A percentile compares a stretch with the other conserved stretches of the same genome.
Conservation (phyloP, 768 basidiomycete genomes). For the Naematelia encephala region DNA sequence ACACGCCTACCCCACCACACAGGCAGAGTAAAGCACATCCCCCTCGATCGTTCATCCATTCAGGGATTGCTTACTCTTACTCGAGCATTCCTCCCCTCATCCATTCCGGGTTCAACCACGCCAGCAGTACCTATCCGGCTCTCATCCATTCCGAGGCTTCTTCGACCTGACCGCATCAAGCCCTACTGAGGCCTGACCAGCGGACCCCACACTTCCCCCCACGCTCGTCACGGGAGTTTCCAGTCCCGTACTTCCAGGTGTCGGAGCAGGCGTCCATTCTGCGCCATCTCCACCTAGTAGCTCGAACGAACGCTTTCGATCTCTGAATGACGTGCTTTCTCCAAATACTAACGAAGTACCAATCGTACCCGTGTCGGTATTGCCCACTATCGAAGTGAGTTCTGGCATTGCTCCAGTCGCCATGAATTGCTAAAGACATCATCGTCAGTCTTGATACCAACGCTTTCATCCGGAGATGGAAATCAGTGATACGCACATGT, state of each 20-base stretch:
- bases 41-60: too few relatives aligned
- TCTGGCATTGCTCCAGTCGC: constrained; percentile 40
- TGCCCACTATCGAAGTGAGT: constrained; percentile 15
- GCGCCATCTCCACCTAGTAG: constrained; percentile 16
- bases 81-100: too few relatives aligned
- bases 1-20: too few relatives aligned
- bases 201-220: not conserved
- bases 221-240: not conserved
- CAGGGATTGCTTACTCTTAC: too few relatives aligned
- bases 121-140: too few relatives aligned
- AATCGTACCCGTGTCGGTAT: constrained; percentile 16
- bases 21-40: too few relatives aligned
- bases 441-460: too few relatives aligned
- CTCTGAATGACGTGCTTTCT: constrained; percentile 12
- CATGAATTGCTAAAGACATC: constrained; percentile 33
- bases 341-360: constrained; percentile 35
- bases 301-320: constrained; percentile 29
- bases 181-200: not conserved
- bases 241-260: not conserved
- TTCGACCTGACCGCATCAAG: not conserved
- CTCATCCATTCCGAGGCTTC: not conserved
- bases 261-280: not conserved
- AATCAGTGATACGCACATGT: constrained; percentile 53
- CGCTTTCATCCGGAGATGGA: too few relatives aligned
- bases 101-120: too few relatives aligned